Evolutionary conservation across 108 stramenopile genomes (phyloP).

Genomic region (Skeletonema marinoi): DNA sequence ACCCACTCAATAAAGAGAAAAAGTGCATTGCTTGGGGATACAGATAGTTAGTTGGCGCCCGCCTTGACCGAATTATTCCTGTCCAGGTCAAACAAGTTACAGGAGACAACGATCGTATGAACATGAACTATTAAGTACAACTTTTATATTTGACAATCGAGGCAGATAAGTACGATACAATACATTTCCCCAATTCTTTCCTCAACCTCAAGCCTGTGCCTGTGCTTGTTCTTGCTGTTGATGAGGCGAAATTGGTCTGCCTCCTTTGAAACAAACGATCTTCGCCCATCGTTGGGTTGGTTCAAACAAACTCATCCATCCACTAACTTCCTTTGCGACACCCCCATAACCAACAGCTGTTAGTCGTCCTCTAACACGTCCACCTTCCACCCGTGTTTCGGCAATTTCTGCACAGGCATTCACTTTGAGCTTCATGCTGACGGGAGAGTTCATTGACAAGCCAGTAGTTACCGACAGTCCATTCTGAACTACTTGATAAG

Average conservation of each 20-base stretch:
- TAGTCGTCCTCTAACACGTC: constrained; percentile 38
- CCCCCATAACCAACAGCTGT: constrained; percentile 13
- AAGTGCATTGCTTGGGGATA: no score
- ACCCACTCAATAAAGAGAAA: no score
- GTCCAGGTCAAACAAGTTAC: no score
- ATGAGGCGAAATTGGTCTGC: constrained; percentile 11
- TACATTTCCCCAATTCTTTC: not conserved
- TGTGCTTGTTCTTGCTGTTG: not conserved
- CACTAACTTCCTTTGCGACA: constrained; percentile 13
- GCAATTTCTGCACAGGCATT: constrained; percentile 34
- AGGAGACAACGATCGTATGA: not conserved
- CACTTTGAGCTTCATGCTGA: constrained; percentile 20
- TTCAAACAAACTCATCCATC: constrained; percentile 48
- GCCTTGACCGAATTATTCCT: no score
- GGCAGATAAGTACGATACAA: no score
- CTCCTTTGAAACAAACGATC: constrained; percentile 49
- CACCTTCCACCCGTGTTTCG: constrained; percentile 45
- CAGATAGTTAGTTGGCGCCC: no score
- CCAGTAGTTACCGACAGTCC: constrained; percentile 26
- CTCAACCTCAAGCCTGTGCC: not conserved
- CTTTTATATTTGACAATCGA: not conserved
- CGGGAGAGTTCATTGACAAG: constrained; percentile 22
- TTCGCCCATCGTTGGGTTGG: constrained; percentile 43
- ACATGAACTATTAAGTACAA: not conserved
- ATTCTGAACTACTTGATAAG: constrained; percentile 33